Percentiles rank a stretch among this genome's conserved stretches.
Conservation (phyloP, 225 moss, liverwort and hornwort genomes). For the Straminergon stramineum region DNA sequence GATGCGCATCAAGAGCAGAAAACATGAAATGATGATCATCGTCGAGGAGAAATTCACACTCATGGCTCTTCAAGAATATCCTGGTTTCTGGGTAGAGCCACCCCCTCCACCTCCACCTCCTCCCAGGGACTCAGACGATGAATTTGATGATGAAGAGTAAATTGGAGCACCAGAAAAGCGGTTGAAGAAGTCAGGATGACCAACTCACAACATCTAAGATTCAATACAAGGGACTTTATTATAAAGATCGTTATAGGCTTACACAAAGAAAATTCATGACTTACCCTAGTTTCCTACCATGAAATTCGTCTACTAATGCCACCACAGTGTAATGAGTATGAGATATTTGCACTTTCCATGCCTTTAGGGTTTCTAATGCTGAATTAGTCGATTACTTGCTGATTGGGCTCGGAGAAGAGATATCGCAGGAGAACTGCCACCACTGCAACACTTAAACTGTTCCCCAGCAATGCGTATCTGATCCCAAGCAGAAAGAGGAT, state of each 20-base stretch:
- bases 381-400: background rate
- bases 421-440: slow-evolving; percentile 65
- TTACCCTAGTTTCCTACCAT: background rate
- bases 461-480: slow-evolving; percentile 96
- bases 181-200: background rate
- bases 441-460: slow-evolving; percentile 90
- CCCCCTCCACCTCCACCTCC: slow-evolving; percentile 38
- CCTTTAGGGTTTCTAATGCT: background rate
- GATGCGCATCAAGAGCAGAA: slow-evolving; percentile 78
- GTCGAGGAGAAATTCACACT: slow-evolving; percentile 72
- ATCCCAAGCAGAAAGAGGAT: slow-evolving; percentile 6
- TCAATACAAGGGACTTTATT: background rate
- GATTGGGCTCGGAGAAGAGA: slow-evolving; percentile 35
- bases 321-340: background rate
- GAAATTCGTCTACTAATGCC: background rate
- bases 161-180: background rate
- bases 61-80: slow-evolving; percentile 74
- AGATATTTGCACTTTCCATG: background rate
- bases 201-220: background rate
- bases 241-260: background rate
- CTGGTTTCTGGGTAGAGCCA: slow-evolving; percentile 50
- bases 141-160: slow-evolving; percentile 13
- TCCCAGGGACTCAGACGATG: slow-evolving; percentile 40
- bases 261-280: background rate
- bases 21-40: slow-evolving; percentile 73